These are phyloP conservation scores for Trichoderma virens DNA, from an alignment of 495 filamentous ascomycete genomes.

Conservation along the genomic window DNA sequence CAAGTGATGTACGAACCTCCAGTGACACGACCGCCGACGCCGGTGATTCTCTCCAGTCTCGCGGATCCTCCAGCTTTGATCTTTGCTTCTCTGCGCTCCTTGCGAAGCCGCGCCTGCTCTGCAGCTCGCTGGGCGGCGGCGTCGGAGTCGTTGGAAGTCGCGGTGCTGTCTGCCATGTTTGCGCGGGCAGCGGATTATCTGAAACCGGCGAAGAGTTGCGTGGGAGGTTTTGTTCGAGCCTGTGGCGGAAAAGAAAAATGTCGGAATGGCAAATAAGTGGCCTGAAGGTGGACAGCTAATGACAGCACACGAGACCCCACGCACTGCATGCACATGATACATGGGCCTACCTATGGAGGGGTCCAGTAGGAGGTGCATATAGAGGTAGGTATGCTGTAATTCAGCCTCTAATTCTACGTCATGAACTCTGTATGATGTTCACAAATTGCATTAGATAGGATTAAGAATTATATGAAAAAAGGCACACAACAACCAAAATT, in stretches of 20 bases:
- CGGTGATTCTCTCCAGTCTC: constrained; percentile 79
- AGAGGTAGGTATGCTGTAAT: too few species aligned
- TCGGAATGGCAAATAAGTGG: background rate
- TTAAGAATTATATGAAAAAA: too few species aligned
- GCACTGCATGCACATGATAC: background rate
- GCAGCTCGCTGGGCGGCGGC: constrained; percentile 55
- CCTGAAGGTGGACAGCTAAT: background rate
- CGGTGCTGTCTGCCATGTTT: constrained; percentile 21
- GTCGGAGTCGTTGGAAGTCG: constrained; percentile 24
- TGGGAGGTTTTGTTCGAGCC: background rate
- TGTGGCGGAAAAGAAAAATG: background rate
- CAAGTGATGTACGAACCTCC: constrained; percentile 27
- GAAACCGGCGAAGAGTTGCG: too few species aligned
- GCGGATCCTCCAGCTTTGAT: constrained; percentile 72
- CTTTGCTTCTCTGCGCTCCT: constrained; percentile 85
- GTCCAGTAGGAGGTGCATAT: background rate
- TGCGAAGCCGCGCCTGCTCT: constrained; percentile 73
- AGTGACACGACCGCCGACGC: constrained; percentile 57
- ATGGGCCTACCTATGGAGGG: background rate
- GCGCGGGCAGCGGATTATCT: background rate
- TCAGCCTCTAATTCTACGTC: too few species aligned
- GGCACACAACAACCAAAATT: too few species aligned
- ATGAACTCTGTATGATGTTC: too few species aligned
- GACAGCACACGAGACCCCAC: constrained; percentile 4
- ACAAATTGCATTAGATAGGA: too few species aligned